A percentile compares a stretch with the other conserved stretches of the same genome.
phyloP scores from a whole-genome alignment of 1,139 yeast species.

The Kodamaea alishanica region DNA sequence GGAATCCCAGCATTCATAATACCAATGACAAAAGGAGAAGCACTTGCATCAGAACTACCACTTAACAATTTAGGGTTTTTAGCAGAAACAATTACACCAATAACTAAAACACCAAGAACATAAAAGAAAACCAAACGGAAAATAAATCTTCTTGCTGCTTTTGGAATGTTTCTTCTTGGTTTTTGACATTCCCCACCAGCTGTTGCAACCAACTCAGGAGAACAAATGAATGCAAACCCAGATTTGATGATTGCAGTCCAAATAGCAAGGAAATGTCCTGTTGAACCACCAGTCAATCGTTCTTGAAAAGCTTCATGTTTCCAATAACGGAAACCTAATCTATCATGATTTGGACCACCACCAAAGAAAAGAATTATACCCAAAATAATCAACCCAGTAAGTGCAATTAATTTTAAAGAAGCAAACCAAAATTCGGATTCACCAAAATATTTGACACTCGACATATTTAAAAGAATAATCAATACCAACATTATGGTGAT shows the following conservation, averaged over 20 bases:
- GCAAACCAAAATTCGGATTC: slow-evolving; percentile 70
- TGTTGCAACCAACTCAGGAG: slow-evolving; percentile 39
- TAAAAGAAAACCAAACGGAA: slow-evolving; percentile 49
- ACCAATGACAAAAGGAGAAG: slow-evolving; percentile 51
- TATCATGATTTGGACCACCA: slow-evolving; percentile 26
- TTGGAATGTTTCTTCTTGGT: slow-evolving; percentile 46
- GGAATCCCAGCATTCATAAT: slow-evolving; percentile 57
- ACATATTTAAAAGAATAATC: slow-evolving; percentile 37
- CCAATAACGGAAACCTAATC: slow-evolving; percentile 60
- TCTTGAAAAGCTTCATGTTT: slow-evolving; percentile 51
- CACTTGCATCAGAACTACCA: slow-evolving; percentile 39
- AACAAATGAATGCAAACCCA: slow-evolving; percentile 40
- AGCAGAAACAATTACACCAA: slow-evolving; percentile 44
- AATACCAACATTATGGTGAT: slow-evolving; percentile 46
- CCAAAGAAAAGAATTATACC: slow-evolving; percentile 44
- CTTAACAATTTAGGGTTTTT: slow-evolving; percentile 30
- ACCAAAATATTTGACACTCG: slow-evolving; percentile 53
- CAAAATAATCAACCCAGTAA: slow-evolving; percentile 37
- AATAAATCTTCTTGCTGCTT: slow-evolving; percentile 45
- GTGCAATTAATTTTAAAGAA: slow-evolving; percentile 39
- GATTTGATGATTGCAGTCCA: slow-evolving; percentile 42
- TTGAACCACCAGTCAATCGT: slow-evolving; percentile 43
- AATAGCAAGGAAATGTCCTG: slow-evolving; percentile 49
- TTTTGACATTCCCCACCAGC: slow-evolving; percentile 42
- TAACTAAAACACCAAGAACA: slow-evolving; percentile 42